These are phyloP conservation scores for Steccherinum ochraceum DNA, from an alignment of 768 basidiomycete genomes.

Conservation along the genomic window DNA sequence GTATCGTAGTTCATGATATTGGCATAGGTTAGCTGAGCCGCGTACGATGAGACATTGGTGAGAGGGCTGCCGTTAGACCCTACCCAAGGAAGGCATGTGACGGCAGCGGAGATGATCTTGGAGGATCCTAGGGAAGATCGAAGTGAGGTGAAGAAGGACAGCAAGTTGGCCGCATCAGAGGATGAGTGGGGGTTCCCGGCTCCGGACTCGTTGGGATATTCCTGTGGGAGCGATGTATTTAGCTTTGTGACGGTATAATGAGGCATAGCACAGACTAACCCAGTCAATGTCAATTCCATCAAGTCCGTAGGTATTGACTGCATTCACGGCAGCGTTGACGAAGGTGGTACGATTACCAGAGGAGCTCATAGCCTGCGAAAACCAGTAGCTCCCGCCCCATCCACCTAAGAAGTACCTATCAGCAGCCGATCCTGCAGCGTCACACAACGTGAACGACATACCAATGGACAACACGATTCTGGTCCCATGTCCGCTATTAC, in stretches of 20 bases:
- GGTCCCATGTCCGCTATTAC: constrained; percentile 50
- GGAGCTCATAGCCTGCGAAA: constrained; percentile 52
- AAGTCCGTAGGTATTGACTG: constrained; percentile 53
- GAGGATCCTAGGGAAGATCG: constrained; percentile 48
- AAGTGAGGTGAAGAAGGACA: constrained; percentile 53
- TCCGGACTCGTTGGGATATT: constrained; percentile 65
- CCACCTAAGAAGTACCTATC: constrained; percentile 42
- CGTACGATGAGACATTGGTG: constrained; percentile 59
- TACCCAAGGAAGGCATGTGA: constrained; percentile 63
- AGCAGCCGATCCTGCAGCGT: constrained; percentile 15
- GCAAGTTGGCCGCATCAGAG: constrained; percentile 58
- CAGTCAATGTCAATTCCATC: constrained; percentile 70
- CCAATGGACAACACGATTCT: constrained; percentile 65
- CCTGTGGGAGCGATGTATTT: constrained; percentile 28
- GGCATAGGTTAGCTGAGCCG: constrained; percentile 55
- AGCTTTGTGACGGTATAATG: neutral
- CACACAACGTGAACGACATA: constrained; percentile 16
- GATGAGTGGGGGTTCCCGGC: constrained; percentile 54
- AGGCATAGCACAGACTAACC: too few relatives aligned
- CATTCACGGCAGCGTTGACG: constrained; percentile 43
- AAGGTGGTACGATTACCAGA: constrained; percentile 48
- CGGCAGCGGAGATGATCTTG: constrained; percentile 65
- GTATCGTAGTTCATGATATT: constrained; percentile 48
- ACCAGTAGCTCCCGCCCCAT: constrained; percentile 67
- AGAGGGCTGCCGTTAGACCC: constrained; percentile 57